Percentiles rank a stretch among this genome's conserved stretches.
phyloP scores from a whole-genome alignment of 2,329 filamentous ascomycete genomes.

The Dichotomopilus funicola region DNA sequence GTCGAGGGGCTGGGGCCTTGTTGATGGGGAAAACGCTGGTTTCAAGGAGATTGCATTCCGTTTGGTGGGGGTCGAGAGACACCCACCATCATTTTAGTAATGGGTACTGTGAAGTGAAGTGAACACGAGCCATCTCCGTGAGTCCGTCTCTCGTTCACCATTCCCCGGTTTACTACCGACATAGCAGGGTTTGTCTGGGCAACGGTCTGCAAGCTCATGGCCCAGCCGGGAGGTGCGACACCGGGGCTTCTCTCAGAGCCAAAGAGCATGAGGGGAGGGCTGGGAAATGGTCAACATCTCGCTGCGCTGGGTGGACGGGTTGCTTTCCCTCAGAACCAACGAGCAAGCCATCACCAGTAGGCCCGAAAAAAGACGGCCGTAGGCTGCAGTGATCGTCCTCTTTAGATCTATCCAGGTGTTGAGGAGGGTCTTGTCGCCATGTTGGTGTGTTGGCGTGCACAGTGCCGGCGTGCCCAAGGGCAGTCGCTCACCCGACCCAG shows the following conservation, averaged over 20 bases:
- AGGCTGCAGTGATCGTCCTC: too few species aligned
- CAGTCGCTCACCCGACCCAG: slow-evolving; percentile 17
- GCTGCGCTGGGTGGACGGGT: too few species aligned
- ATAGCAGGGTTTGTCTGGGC: too few species aligned
- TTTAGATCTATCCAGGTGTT: not conserved
- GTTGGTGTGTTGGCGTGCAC: slow-evolving; percentile 1
- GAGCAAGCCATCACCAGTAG: too few species aligned
- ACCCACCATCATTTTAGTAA: not conserved
- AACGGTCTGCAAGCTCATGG: too few species aligned
- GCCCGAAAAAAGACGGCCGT: too few species aligned
- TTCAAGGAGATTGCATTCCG: not conserved
- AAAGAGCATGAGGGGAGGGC: too few species aligned
- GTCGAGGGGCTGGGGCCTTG: not conserved
- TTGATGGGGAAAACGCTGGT: not conserved
- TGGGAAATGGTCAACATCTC: too few species aligned
- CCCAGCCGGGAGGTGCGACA: too few species aligned
- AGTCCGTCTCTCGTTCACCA: not conserved
- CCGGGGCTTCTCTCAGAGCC: too few species aligned
- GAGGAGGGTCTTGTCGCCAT: not conserved
- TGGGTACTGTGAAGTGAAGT: not conserved
- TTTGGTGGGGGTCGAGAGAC: slow-evolving; percentile 1
- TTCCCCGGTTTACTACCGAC: too few species aligned
- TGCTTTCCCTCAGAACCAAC: too few species aligned
- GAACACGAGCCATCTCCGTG: not conserved
- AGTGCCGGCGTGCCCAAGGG: not conserved